Percentiles rank a stretch among this genome's conserved stretches.
Conservation (phyloP, 2,329 filamentous ascomycete species). For the Fusarium abutilonis region DNA sequence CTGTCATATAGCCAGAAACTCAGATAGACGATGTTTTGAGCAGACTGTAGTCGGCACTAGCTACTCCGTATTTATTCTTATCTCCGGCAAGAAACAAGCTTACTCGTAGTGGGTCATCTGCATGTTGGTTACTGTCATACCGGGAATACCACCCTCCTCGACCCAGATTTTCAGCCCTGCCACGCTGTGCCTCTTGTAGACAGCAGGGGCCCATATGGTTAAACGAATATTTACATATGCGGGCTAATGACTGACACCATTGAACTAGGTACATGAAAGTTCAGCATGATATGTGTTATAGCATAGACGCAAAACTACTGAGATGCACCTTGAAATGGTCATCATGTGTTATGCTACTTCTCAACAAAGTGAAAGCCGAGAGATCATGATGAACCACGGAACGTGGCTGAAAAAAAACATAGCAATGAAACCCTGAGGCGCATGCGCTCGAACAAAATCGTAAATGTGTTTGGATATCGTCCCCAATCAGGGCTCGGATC, state of each 20-base stretch:
- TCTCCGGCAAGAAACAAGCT: constrained; percentile 15
- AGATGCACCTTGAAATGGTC: not conserved
- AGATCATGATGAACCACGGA: constrained; percentile 2
- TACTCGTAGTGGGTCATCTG: not conserved
- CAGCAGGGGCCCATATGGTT: not conserved
- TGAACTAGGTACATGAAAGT: not conserved
- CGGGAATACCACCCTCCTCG: constrained; percentile 8
- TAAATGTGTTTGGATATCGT: constrained; percentile 17
- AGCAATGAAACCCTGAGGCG: constrained; percentile 1
- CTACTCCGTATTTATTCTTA: not conserved
- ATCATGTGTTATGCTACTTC: not conserved
- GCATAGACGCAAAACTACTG: not conserved
- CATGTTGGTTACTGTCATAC: constrained; percentile 5
- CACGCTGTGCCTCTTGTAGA: constrained; percentile 11
- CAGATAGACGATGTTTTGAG: not conserved
- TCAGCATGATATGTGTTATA: not conserved
- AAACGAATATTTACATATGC: not conserved
- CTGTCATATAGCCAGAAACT: not conserved
- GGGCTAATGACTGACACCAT: no score
- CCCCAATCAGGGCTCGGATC: constrained; percentile 24
- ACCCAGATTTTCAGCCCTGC: constrained; percentile 28
- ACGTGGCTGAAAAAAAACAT: constrained; percentile 4
- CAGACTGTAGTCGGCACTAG: not conserved
- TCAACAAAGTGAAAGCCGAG: not conserved
- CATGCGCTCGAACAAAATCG: constrained; percentile 17